Percentiles rank a stretch among this genome's conserved stretches.
phyloP scores from a whole-genome alignment of 2,329 filamentous ascomycete species.

The Pezicula rhizophila region DNA sequence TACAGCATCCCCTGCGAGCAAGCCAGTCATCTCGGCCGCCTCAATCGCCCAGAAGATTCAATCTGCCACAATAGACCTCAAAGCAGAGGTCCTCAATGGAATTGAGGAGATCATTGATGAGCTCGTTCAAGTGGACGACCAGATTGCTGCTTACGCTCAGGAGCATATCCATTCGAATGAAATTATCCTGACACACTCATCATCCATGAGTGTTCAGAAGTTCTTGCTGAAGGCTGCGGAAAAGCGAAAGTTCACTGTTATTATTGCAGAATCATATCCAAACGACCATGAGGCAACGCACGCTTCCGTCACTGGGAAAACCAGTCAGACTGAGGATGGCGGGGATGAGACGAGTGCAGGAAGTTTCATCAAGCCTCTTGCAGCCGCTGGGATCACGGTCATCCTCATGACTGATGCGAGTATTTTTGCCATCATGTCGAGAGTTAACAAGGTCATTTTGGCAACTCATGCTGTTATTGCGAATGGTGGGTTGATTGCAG shows the following conservation, averaged over 20 bases:
- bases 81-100: conserved; percentile 86
- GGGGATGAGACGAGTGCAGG: conserved; percentile 32
- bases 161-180: conserved; percentile 93
- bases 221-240: conserved; percentile 83
- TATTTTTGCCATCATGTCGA: conserved; percentile 88
- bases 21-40: conserved; percentile 16
- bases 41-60: conserved; percentile 23
- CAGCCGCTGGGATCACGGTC: conserved; percentile 70
- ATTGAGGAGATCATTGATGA: conserved; percentile 97
- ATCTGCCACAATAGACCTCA: conserved; percentile 56
- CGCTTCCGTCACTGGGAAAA: conserved; percentile 52
- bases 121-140: conserved; percentile 84
- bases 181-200: conserved; percentile 83
- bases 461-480: conserved; percentile 82
- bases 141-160: conserved; percentile 82
- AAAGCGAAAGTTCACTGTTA: conserved; percentile 86
- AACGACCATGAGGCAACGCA: conserved; percentile 63
- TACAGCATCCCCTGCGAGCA: conserved; percentile 40
- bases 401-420: conserved; percentile 80
- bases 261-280: conserved; percentile 70
- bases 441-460: conserved; percentile 91
- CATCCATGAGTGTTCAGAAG: conserved; percentile 78
- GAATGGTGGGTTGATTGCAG: conserved; percentile 79
- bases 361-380: conserved; percentile 70
- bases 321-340: conserved; percentile 34